Conservation (phyloP, 164 flowering plant species). For the Nelumbo lutea region DNA sequence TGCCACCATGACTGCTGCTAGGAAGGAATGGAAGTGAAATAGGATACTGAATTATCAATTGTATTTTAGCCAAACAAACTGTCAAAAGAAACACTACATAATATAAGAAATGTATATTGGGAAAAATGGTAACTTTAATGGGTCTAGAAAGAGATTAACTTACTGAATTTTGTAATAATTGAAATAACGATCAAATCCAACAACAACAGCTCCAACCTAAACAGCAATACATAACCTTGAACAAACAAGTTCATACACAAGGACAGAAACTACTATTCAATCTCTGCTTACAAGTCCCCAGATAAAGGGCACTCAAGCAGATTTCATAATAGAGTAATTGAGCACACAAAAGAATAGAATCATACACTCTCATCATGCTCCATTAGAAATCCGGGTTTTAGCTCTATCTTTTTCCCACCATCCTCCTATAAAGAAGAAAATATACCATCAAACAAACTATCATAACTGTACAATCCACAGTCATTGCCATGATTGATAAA, state of each 20-base stretch:
- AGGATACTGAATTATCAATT: no score
- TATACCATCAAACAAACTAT: background rate
- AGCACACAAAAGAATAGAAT: conserved; percentile 10
- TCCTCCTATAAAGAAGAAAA: conserved; percentile 54
- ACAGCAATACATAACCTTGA: conserved; percentile 11
- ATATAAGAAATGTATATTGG: background rate
- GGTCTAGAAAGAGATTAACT: conserved; percentile 22
- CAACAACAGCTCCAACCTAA: conserved; percentile 98
- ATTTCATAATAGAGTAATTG: conserved; percentile 5
- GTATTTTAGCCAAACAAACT: no score
- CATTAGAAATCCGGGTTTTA: conserved; percentile 93
- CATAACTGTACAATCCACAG: no score
- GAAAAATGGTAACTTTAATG: background rate
- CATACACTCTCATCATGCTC: conserved; percentile 85
- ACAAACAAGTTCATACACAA: conserved; percentile 7
- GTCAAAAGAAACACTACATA: no score
- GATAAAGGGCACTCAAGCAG: background rate
- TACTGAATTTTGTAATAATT: conserved; percentile 97
- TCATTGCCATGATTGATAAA: no score
- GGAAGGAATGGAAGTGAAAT: no score
- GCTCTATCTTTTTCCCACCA: conserved; percentile 88
- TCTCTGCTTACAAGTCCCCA: background rate
- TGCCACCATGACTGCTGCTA: no score
- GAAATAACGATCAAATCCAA: conserved; percentile 95
- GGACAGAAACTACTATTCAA: background rate